A percentile compares a stretch with the other conserved stretches of the same genome.
Evolutionary conservation across 2,329 filamentous ascomycete species (phyloP).

Genomic region (Arachnomyces sp.): DNA sequence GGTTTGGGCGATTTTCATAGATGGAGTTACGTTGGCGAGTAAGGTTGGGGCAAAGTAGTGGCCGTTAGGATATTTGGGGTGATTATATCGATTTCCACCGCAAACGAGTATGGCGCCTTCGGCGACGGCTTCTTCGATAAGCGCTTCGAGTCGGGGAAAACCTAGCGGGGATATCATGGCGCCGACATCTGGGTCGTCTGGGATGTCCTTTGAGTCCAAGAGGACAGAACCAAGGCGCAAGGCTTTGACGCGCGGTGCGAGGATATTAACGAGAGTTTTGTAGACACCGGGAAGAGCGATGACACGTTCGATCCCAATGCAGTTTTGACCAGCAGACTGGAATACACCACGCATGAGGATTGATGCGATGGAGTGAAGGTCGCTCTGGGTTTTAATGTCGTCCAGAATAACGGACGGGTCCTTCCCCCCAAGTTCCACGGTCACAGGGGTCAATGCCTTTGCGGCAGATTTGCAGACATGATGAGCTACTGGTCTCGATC

Average conservation of each 20-base stretch:
- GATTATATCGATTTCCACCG: conserved; percentile 64
- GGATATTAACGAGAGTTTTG: conserved; percentile 59
- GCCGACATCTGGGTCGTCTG: conserved; percentile 59
- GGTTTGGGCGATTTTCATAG: conserved; percentile 80
- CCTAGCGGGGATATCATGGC: conserved; percentile 76
- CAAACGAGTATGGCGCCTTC: conserved; percentile 73
- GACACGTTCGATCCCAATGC: conserved; percentile 91
- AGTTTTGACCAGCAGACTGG: conserved; percentile 94
- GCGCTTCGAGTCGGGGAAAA: conserved; percentile 66
- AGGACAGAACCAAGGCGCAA: conserved; percentile 69
- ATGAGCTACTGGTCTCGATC: conserved; percentile 77
- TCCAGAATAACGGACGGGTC: conserved; percentile 87
- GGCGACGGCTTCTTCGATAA: conserved; percentile 69
- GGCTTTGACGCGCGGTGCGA: conserved; percentile 65
- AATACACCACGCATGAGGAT: conserved; percentile 89
- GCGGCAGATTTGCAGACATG: conserved; percentile 81
- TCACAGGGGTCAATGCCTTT: conserved; percentile 75
- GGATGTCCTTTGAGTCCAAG: conserved; percentile 33
- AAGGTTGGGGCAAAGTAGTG: conserved; percentile 93
- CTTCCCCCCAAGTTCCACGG: conserved; percentile 90
- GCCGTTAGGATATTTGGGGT: conserved; percentile 67
- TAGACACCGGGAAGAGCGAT: conserved; percentile 74
- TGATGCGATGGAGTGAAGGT: conserved; percentile 65
- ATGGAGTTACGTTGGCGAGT: conserved; percentile 75
- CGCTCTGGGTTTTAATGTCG: conserved; percentile 51